Base-by-base conservation (phyloP, 441 rosid species). In the Manihot esculenta region DNA sequence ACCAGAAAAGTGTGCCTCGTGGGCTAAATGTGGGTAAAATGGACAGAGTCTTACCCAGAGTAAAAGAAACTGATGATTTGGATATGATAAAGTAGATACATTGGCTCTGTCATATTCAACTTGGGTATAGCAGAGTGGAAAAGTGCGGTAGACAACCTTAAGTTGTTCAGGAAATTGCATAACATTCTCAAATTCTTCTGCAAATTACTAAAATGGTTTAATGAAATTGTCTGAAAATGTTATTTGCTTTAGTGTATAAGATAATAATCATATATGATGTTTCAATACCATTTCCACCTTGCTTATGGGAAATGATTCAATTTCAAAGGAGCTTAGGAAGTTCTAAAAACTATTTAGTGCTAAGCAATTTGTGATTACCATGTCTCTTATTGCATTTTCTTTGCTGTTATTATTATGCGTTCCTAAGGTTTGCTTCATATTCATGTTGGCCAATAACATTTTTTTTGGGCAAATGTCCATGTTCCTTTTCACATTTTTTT, bases 261-360 rank as follows among this genome's bases (percentile, higher is more conserved):
- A 38, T 38, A 7, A 38, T 38, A 63, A 38, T 38, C 42, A 38
- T 7, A 38, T 38, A 63, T 44, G 51, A 63, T 63, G 11, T 44
- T 23, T 26, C 38, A n/a, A 2, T 42, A 1, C 49, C 33, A 38
- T 38, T 38, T 38, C 42, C 42, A 38, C 9, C 9, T 44, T 26
- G 27, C 0, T 62, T 21, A 14, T 42, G 2, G 30, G 30, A 62
- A 24, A 42, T 24, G 13, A 14, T 44, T 21, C 0, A 7, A 14
- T 64, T 21, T 64, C 68, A 64, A 62, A 44, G 44, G 8, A 21
- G 35, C 33, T 63, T 42, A 38, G 51, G 35, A 63, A 15, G 41
- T 63, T 44, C 30, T 8, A 23, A 23, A 63, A 24, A 7, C 14
- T 5, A 0, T 26, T 12, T 27, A 56, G 44, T 44, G 5, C 27